Evolutionary conservation across 495 filamentous ascomycete genomes (phyloP), one percentile per base, ranked within the genome.

Genomic region (Aspergillus sclerotioniger): DNA sequence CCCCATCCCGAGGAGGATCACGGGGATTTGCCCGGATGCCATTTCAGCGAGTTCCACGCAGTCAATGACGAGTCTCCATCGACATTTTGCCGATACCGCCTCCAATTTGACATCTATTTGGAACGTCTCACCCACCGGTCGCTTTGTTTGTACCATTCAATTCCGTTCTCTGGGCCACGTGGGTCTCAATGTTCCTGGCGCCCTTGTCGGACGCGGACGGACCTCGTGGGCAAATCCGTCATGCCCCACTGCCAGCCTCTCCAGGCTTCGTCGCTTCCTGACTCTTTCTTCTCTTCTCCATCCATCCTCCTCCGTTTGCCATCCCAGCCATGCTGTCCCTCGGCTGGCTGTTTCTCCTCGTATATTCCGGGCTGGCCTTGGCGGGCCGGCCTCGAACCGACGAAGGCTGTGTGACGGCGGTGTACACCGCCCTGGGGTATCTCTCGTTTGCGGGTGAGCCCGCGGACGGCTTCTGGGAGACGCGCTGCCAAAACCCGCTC

Each of bases 391-490:
- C 69, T 16, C 67, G 66, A 0, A 28, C 54, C 21, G 61, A 73
- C 35, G 72, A 71, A 57, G 69, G 64, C n/a, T 77, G 75, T 44
- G 72, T 76, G 44, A 74, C 66, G 0, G 67, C 73, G 10, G 51
- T 76, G 8, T 71, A 61, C 51, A 70, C 71, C 7, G 71, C 73
- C 4, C 71, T 70, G 53, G 66, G 67, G 47, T 77, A 75, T 52
- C 64, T 79, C 46, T 58, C 65, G 1, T 79, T 79, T 51, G 54
- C 62, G 9, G 73, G 68, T 2, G 15, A 54, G 28, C 59, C 65
- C 3, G 51, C 64, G 16, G 60, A 51, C 12, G 66, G 65, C 0
- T 57, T 64, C 37, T 77, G 70, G 61, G 58, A 66, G 6, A 59
- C 59, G 1, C 60, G 68, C 47, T 79, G 76, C 53, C 69, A 68